Base-by-base conservation (phyloP, 148 eudicot genomes). In the Rhododendron williamsianum region DNA sequence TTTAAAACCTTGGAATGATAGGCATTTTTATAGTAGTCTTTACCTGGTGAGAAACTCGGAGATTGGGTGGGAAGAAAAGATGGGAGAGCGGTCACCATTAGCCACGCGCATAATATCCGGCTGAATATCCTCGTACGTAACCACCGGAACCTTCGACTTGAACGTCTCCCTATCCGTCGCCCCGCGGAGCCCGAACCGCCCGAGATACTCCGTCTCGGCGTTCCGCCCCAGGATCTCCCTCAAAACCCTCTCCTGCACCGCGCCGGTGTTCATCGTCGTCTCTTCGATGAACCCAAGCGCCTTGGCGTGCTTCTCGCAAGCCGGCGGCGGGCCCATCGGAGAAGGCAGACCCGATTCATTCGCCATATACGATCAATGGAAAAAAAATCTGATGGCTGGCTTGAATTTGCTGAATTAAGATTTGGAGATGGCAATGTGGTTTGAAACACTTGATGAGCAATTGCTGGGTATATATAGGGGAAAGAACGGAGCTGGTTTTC, bases 1-100 rank as follows among this genome's bases (percentile, higher is more conserved):
- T 11, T 2, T 10, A 51, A 51, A 51, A 12, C 15, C 54, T 48
- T 48, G 12, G 51, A 48, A 10, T 41, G 45, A 6, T 0, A 6
- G 51, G 51, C 51, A 48, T 48, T 48, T 48, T 48, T 48, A 48
- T 8, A 48, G 11, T 48, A 51, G 8, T 77, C 45, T 43, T 49
- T 78, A 87, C 88, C 88, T 87, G 49, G 88, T 87, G 80, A 87
- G 88, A 36, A 87, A 87, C 76, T 87, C 88, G 1, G 88, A 87
- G 83, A 87, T 87, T 25, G 88, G 88, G 10, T 58, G 88, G 23
- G 88, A 87, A 36, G 86, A 87, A 43, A 87, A 65, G 82, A 87
- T 87, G 9, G 83, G 86, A 35, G 88, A 87, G 41, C 82, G 78
- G 63, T 87, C 88, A 0, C 88, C 88, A 25, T 87, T 80, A 0